Evolutionary conservation across 495 filamentous ascomycete genomes (phyloP), one percentile per base, ranked within the genome.

Genomic region (Xylaria bambusicola): DNA sequence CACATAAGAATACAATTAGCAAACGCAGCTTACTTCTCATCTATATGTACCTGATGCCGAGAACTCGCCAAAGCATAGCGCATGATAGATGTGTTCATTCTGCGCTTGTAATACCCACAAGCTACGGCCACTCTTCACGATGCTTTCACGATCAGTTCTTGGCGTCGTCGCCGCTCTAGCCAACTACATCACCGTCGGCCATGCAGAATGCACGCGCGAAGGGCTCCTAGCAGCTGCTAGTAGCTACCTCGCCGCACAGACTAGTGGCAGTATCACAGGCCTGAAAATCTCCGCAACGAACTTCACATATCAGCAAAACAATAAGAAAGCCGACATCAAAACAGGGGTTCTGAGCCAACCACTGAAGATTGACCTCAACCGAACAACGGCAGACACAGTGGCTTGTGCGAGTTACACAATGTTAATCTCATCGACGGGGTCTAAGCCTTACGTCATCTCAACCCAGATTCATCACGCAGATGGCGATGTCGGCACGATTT

Each of bases 371-470:
- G 70, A 72, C 49, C 66, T 74, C 45, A 71, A 70, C 69, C 66
- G 71, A 26, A 64, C 73, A 1, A 76, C 72, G 2, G 73, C 75
- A 15, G 76, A 79, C 61, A 73, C 71, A 2, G 62, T 63, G 10
- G 74, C 68, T 1, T 79, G 76, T 45, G 76, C 76, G 1, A 75
- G 70, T 65, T 79, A 77, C 66, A 79, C 74, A 17, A 65, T 73
- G 66, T 51, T 79, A 40, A 73, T 79, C 61, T 70, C 73, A 1
- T 52, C 73, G 15, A 60, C 62, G 2, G 71, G 69, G 0, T 29
- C 71, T 24, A 75, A 69, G 61, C 75, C 76, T 0, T 77, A 79
- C 60, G 74, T 77, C 6, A 62, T 77, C 29, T 69, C 67, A 12
- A 76, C 74, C 2, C 79, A 81, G 61, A 70, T 79, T 52, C 71